Evolutionary conservation across 345 rosid species (phyloP).

Genomic region (Eucalyptus cloeziana): DNA sequence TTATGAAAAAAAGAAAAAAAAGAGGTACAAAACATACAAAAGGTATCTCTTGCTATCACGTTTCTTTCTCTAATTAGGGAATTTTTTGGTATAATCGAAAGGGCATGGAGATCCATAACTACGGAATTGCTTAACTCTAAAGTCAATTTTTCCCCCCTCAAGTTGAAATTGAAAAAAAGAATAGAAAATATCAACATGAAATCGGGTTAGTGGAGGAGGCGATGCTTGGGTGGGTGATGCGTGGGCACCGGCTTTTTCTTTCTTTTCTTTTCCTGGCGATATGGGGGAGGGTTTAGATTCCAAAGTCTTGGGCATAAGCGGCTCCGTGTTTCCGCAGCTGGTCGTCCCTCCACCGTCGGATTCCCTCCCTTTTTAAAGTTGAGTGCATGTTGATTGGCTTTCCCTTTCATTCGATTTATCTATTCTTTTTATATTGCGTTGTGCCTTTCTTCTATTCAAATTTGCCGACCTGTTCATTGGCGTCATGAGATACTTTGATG

Average conservation of each 20-base stretch:
- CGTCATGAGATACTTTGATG: neutral
- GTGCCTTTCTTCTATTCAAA: neutral
- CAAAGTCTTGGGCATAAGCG: conserved; percentile 73
- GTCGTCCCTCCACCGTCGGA: conserved; percentile 61
- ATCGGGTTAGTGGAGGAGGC: neutral
- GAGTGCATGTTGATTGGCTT: neutral
- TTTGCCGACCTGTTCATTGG: neutral
- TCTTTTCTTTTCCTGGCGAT: neutral
- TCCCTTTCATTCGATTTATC: neutral
- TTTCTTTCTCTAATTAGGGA: neutral
- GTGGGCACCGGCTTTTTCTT: neutral
- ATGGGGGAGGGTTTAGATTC: conserved; percentile 30
- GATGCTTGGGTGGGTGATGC: neutral
- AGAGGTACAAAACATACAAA: neutral
- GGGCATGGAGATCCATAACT: neutral
- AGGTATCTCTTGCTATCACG: neutral
- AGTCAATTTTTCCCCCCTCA: neutral
- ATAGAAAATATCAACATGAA: neutral
- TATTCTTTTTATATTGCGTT: neutral
- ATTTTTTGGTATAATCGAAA: neutral
- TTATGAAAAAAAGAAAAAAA: neutral
- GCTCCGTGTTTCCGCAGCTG: conserved; percentile 97
- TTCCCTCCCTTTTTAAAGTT: neutral
- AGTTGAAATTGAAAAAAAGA: neutral
- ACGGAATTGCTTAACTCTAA: neutral